phyloP scores from a whole-genome alignment of 2,329 filamentous ascomycete species.

The Verticillium zaregamsianum region DNA sequence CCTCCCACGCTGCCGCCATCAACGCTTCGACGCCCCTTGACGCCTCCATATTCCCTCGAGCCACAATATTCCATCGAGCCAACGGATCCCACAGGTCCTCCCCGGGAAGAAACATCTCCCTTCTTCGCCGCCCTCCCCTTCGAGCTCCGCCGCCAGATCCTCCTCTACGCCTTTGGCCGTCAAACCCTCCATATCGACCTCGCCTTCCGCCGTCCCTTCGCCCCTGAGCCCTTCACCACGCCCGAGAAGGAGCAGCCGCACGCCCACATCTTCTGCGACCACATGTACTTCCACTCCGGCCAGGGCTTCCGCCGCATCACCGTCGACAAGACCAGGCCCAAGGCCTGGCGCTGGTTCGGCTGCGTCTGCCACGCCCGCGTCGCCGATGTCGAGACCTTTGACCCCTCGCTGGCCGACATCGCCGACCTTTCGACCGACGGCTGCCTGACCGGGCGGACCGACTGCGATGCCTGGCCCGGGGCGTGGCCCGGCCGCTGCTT shows the following conservation, averaged over 20 bases:
- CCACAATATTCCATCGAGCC: not conserved
- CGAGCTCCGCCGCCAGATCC: slow-evolving; percentile 20
- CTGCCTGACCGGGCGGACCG: not conserved
- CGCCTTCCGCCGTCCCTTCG: slow-evolving; percentile 13
- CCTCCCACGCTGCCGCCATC: not conserved
- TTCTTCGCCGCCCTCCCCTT: slow-evolving; percentile 14
- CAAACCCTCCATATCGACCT: slow-evolving; percentile 19
- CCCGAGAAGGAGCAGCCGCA: not conserved
- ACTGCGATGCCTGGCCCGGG: slow-evolving; percentile 11
- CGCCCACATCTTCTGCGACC: not conserved
- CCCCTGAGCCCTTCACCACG: not conserved
- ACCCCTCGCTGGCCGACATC: not conserved
- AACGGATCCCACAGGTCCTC: no score
- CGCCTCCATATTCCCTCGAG: not conserved
- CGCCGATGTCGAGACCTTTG: not conserved
- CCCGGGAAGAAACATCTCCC: not conserved
- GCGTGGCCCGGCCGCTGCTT: slow-evolving; percentile 14
- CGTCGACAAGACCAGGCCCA: slow-evolving; percentile 3
- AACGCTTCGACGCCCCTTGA: not conserved
- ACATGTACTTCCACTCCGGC: not conserved
- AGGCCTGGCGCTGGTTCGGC: slow-evolving; percentile 19
- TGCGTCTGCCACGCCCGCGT: slow-evolving; percentile 18
- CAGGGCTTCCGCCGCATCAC: not conserved
- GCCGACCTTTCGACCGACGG: not conserved
- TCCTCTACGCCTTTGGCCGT: slow-evolving; percentile 15